A percentile compares a stretch with the other conserved stretches of the same genome.
phyloP scores from a whole-genome alignment of 768 basidiomycete genomes.

The Pleurotus tuber-regium region DNA sequence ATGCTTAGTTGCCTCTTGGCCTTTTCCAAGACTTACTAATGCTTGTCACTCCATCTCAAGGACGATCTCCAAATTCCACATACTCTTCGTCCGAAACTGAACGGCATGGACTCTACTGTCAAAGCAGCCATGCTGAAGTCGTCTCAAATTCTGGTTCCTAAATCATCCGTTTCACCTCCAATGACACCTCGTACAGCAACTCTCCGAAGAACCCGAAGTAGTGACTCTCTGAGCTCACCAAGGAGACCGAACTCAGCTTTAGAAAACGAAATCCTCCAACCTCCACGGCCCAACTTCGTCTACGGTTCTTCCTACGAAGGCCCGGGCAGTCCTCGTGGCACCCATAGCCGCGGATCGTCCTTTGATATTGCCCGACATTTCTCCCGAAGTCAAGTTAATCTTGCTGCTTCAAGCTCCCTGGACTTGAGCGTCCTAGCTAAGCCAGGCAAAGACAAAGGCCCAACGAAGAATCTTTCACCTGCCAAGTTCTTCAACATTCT shows the following conservation, averaged over 20 bases:
- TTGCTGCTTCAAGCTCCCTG: slow-evolving; percentile 40
- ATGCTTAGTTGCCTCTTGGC: neutral
- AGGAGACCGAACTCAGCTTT: slow-evolving; percentile 37
- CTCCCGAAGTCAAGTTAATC: slow-evolving; percentile 51
- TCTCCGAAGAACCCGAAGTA: slow-evolving; percentile 70
- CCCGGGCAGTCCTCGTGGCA: slow-evolving; percentile 36
- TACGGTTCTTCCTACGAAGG: slow-evolving; percentile 25
- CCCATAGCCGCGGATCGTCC: slow-evolving; percentile 59
- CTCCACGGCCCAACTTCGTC: slow-evolving; percentile 37
- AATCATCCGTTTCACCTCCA: slow-evolving; percentile 34
- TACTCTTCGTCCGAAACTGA: slow-evolving; percentile 73
- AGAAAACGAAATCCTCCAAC: slow-evolving; percentile 37
- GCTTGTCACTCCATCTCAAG: slow-evolving; percentile 42
- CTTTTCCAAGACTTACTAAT: slow-evolving; percentile 5
- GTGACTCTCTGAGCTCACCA: slow-evolving; percentile 64
- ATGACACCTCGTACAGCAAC: slow-evolving; percentile 45
- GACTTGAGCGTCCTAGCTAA: slow-evolving; percentile 38
- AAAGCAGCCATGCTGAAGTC: slow-evolving; percentile 93
- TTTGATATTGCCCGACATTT: slow-evolving; percentile 52
- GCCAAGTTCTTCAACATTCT: slow-evolving; percentile 68
- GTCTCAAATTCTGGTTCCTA: slow-evolving; percentile 59
- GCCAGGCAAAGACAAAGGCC: slow-evolving; percentile 49
- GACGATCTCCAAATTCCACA: slow-evolving; percentile 88
- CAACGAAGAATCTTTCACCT: slow-evolving; percentile 55
- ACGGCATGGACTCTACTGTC: slow-evolving; percentile 78